phyloP scores from a whole-genome alignment of 352 stramenopile genomes.

The Thalassiosira hispida region DNA sequence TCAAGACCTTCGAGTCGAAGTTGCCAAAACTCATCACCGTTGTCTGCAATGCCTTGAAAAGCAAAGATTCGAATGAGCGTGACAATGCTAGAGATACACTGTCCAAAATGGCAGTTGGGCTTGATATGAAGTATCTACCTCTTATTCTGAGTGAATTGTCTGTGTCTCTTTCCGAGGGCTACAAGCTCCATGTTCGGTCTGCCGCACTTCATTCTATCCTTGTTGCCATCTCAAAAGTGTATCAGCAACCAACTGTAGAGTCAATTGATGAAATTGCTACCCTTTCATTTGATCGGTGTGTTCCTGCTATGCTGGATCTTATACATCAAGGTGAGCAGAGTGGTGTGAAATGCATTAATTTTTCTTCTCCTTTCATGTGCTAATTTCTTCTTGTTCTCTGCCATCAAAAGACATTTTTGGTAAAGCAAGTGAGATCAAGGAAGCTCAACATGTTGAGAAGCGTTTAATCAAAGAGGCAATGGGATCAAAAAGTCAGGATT shows the following conservation, averaged over 20 bases:
- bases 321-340: conserved; percentile 68
- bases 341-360: conserved; percentile 1
- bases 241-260: conserved; percentile 37
- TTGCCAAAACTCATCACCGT: conserved; percentile 93
- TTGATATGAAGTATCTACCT: conserved; percentile 87
- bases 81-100: conserved; percentile 92
- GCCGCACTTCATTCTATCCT: conserved; percentile 87
- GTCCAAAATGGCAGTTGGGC: conserved; percentile 92
- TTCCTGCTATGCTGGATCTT: conserved; percentile 83
- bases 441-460: conserved; percentile 75
- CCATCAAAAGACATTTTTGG: conserved; percentile 77
- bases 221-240: conserved; percentile 74
- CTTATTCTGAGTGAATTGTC: conserved; percentile 81
- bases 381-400: background rate
- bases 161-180: conserved; percentile 86
- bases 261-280: conserved; percentile 19
- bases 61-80: conserved; percentile 92
- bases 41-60: conserved; percentile 86
- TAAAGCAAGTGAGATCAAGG: conserved; percentile 81
- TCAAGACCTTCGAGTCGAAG: conserved; percentile 90
- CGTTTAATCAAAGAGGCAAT: conserved; percentile 84
- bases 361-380: conserved; percentile 3
- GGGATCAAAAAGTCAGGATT: conserved; percentile 83
- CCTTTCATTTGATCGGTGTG: conserved; percentile 71
- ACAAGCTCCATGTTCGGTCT: conserved; percentile 87